A percentile compares a stretch with the other conserved stretches of the same genome.
Conservation (phyloP, 176 grass and related monocot genomes). For the Saccharum officinarum region DNA sequence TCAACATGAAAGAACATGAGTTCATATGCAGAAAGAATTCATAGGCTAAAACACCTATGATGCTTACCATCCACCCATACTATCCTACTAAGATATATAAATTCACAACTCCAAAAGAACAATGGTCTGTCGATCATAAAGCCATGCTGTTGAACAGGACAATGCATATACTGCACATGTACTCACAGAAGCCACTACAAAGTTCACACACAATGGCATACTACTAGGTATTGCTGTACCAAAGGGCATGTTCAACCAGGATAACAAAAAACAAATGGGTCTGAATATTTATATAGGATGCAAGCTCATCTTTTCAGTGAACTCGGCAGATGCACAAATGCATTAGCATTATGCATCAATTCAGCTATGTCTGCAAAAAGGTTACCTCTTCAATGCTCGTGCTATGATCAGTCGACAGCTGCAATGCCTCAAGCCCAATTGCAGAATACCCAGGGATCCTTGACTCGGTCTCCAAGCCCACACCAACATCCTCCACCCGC, state of each 20-base stretch:
- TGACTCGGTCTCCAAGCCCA: slow-evolving; percentile 52
- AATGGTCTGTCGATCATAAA: background rate
- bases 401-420: slow-evolving; percentile 84
- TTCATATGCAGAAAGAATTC: background rate
- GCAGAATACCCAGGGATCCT: slow-evolving; percentile 29
- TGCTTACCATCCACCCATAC: background rate
- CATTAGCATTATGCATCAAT: background rate
- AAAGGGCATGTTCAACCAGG: background rate
- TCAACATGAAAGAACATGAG: slow-evolving; percentile 1
- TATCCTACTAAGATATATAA: background rate
- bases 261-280: background rate
- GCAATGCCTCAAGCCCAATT: slow-evolving; percentile 54
- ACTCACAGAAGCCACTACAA: background rate
- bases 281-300: background rate
- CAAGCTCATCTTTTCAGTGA: background rate
- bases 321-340: background rate
- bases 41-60: background rate
- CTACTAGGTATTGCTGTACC: background rate
- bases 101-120: background rate
- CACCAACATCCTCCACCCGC: slow-evolving; percentile 39
- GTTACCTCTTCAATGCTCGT: slow-evolving; percentile 83
- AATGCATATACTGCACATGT: background rate
- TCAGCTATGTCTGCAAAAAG: slow-evolving; percentile 18
- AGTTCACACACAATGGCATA: slow-evolving; percentile 11
- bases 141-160: background rate